Conservation (phyloP, 306 rosid genomes). For the Castanopsis chinensis region DNA sequence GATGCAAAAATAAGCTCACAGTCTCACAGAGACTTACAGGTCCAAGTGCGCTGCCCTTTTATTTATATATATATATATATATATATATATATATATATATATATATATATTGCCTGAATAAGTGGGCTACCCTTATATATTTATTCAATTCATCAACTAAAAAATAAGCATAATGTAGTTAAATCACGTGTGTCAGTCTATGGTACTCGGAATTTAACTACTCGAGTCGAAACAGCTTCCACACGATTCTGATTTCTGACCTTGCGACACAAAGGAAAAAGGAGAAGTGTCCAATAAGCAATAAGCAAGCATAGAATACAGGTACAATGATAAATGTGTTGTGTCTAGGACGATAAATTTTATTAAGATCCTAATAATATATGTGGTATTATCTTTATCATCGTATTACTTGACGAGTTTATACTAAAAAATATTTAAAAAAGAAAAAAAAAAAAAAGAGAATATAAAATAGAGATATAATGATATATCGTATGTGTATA, state of each 20-base stretch:
- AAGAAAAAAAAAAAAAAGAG: no score
- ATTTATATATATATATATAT: no score
- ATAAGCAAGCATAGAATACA: neutral
- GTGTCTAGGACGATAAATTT: no score
- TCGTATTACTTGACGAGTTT: no score
- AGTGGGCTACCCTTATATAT: neutral
- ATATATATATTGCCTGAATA: no score
- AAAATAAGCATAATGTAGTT: neutral
- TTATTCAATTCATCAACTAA: neutral
- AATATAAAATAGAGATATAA: no score
- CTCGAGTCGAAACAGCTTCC: neutral
- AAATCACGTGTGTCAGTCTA: conserved; percentile 15
- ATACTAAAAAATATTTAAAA: no score
- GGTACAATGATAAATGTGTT: no score
- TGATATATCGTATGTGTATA: no score
- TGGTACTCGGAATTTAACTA: neutral
- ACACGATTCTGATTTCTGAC: neutral
- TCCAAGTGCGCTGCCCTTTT: neutral
- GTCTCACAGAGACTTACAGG: neutral
- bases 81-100: no score
- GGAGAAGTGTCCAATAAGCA: neutral
- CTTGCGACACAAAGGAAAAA: neutral
- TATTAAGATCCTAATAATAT: no score
- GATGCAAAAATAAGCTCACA: neutral
- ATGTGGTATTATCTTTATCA: no score